A percentile compares a stretch with the other conserved stretches of the same genome.
phyloP scores from a whole-genome alignment of 192 early-diverging fungal genomes.

The Podila epicladia region DNA sequence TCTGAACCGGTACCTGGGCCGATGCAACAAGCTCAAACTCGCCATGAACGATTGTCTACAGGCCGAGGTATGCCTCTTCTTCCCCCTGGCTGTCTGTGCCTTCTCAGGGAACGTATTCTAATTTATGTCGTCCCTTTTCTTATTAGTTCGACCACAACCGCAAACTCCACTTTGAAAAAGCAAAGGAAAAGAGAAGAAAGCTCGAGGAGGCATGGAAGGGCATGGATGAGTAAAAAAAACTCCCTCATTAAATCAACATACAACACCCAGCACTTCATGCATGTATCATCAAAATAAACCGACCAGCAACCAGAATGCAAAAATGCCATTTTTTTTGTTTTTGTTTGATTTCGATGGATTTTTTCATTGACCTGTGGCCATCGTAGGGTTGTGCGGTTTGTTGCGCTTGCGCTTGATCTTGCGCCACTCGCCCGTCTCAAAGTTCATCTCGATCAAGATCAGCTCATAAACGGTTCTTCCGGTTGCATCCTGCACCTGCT shows the following conservation, averaged over 20 bases:
- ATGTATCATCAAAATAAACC: background rate
- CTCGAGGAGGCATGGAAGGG: slow-evolving; percentile 62
- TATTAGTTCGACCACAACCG: slow-evolving; percentile 58
- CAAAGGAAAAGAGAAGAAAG: slow-evolving; percentile 55
- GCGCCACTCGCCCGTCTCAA: slow-evolving; percentile 51
- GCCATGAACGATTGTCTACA: slow-evolving; percentile 63
- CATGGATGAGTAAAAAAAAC: slow-evolving; percentile 52
- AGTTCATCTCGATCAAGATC: slow-evolving; percentile 52
- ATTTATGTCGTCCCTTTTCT: background rate
- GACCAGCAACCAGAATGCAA: background rate
- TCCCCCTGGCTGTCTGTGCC: too few relatives aligned
- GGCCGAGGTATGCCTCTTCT: slow-evolving; percentile 53
- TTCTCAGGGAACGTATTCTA: too few relatives aligned
- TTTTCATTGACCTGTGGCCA: background rate
- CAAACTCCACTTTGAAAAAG: slow-evolving; percentile 53
- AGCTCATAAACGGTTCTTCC: slow-evolving; percentile 43
- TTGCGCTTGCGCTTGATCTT: slow-evolving; percentile 43
- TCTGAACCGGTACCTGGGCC: slow-evolving; percentile 60
- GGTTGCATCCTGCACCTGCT: slow-evolving; percentile 34
- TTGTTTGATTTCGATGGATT: background rate
- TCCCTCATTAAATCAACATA: background rate
- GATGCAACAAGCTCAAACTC: slow-evolving; percentile 60
- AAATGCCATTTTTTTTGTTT: background rate
- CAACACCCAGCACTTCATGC: background rate
- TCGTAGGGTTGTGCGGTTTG: slow-evolving; percentile 8